Evolutionary conservation across 305 asterid species (phyloP), one percentile per base, ranked within the genome.

Genomic region (Fraxinus floribunda): DNA sequence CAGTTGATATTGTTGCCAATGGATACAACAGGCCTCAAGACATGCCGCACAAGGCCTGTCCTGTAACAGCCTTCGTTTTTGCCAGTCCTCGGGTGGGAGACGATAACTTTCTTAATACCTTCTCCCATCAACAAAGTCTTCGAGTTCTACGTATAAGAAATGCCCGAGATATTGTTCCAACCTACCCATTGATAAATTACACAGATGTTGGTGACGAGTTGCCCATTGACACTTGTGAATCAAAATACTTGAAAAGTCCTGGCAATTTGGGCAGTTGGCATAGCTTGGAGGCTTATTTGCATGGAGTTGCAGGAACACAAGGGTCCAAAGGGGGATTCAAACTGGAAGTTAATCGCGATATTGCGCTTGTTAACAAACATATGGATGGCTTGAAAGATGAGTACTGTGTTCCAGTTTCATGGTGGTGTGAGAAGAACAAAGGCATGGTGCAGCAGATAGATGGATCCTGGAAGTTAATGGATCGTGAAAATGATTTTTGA

Each of bases 371-470:
- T 22, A 91, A 93, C 85, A 94, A 94, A 80, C 13, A 52, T 55
- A 32, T 82, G 52, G 90, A 87, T 83, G 83, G 76, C 7, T 75
- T 94, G 84, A 88, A 85, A 86, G 89, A 85, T 49, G 88, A 89
- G 70, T 83, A 88, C 71, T 55, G 86, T 75, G 85, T 88, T 10
- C 94, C 92, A 6, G 86, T 15, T 60, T 60, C 84, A 41, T 94
- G 98, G 98, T 91, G 95, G 97, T 73, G 89, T 78, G 89, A 89
- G 74, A 90, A 85, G 87, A 86, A 94, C 72, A 88, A 85, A 52
- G 96, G 98, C 2, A 93, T 94, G 97, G 91, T 86, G 82, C 97
- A 92, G 87, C 85, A 83, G 66, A 81, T 30, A 38, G 95, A 94
- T 86, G 97, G 98, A 22, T 84, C 93, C 16, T 93, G 97, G 97